Evolutionary conservation across 2,329 filamentous ascomycete genomes (phyloP).

Genomic region (Fusarium subglutinans): DNA sequence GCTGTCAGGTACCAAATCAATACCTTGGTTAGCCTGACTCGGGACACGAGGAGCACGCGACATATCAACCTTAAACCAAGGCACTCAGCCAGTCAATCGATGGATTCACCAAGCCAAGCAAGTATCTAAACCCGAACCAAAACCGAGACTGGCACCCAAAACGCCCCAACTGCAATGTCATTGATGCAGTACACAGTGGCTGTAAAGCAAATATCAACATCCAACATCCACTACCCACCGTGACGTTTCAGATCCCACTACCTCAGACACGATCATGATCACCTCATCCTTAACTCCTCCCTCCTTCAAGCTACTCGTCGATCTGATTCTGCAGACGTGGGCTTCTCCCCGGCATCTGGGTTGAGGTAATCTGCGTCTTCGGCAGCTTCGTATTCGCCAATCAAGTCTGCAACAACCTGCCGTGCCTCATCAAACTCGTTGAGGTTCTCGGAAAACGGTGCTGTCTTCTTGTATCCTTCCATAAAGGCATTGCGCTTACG

Average conservation of each 20-base stretch:
- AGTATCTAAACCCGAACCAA: constrained; percentile 12
- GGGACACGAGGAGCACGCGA: not conserved
- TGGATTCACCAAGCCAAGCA: not conserved
- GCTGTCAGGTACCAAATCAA: constrained; percentile 5
- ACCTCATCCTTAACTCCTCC: not conserved
- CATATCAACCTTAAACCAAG: constrained; percentile 7
- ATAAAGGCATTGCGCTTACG: constrained; percentile 97
- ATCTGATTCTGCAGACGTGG: constrained; percentile 63
- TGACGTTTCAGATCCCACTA: constrained; percentile 15
- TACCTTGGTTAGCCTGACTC: constrained; percentile 20
- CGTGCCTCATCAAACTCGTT: constrained; percentile 95
- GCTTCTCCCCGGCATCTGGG: constrained; percentile 68
- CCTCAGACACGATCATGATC: constrained; percentile 1
- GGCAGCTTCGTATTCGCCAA: constrained; percentile 94
- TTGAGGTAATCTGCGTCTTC: constrained; percentile 91
- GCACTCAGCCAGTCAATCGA: not conserved
- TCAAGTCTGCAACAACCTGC: constrained; percentile 89
- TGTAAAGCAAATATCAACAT: constrained; percentile 29
- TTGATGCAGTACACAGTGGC: not conserved
- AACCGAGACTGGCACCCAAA: constrained; percentile 28
- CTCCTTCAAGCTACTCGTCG: constrained; percentile 54
- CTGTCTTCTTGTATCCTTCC: constrained; percentile 95
- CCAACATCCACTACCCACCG: constrained; percentile 24
- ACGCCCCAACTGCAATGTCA: constrained; percentile 15
- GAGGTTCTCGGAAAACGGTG: constrained; percentile 89